Evolutionary conservation across 1,284 basidiomycete species (phyloP), one percentile per base, ranked within the genome.

Genomic region (Pseudozyma flocculosa): DNA sequence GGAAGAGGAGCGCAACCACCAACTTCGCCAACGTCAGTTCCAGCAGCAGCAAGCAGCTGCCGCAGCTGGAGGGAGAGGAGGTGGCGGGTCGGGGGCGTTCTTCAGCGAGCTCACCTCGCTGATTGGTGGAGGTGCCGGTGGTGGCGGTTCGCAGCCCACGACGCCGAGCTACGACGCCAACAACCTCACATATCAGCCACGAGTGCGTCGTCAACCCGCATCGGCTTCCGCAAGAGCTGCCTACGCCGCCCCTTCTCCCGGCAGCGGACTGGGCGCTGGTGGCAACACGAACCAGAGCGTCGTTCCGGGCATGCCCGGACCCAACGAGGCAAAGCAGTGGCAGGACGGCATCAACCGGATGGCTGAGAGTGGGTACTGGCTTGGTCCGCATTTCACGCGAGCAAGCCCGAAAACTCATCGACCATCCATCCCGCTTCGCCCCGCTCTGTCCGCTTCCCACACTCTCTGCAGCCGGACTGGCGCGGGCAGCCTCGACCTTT

Each of bases 331-430:
- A 24, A 70, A 70, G 48, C 60, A 61, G 40, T 72, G 69, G 69
- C 67, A 70, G 45, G 68, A 72, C 15, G 68, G 68, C 40, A 62
- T 72, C 54, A 72, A 72, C 24, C 54, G 59, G 21, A 60, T 72
- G 48, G 70, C 70, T 5, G 70, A 70, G 38, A 61, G 32, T 34
- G 32, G 14, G 32, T 34, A 17, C n/a, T n/a, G n/a, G n/a, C n/a
- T n/a, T n/a, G n/a, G n/a, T n/a, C n/a, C n/a, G n/a, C n/a, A n/a
- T n/a, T n/a, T n/a, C n/a, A n/a, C n/a, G n/a, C n/a, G n/a, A n/a
- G n/a, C n/a, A n/a, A n/a, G n/a, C n/a, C n/a, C n/a, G n/a, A n/a
- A n/a, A n/a, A n/a, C n/a, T n/a, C n/a, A n/a, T n/a, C n/a, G n/a
- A n/a, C n/a, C n/a, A n/a, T n/a, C n/a, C n/a, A n/a, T n/a, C n/a